Percentiles rank a stretch among this genome's conserved stretches.
Conservation (phyloP, 495 filamentous ascomycete species). For the Daldinia decipiens region DNA sequence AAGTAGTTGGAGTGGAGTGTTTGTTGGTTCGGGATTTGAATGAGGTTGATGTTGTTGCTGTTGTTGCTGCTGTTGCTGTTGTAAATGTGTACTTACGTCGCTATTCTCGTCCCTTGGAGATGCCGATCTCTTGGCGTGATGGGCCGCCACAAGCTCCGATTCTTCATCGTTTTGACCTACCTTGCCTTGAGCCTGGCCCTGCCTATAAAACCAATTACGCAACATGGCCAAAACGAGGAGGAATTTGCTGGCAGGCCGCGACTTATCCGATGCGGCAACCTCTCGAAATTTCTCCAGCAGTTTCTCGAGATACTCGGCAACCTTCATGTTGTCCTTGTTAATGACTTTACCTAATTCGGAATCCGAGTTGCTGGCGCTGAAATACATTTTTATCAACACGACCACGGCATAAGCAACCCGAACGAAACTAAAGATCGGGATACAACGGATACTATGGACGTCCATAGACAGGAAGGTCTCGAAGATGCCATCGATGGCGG, state of each 20-base stretch:
- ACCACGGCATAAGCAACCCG: slow-evolving; percentile 84
- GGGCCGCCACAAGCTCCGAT: slow-evolving; percentile 2
- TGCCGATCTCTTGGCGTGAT: slow-evolving; percentile 2
- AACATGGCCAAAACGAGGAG: slow-evolving; percentile 78
- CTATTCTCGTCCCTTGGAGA: slow-evolving; percentile 17
- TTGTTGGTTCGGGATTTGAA: slow-evolving; percentile 48
- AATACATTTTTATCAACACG: slow-evolving; percentile 89
- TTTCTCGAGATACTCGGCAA: slow-evolving; percentile 77
- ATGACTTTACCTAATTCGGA: slow-evolving; percentile 81
- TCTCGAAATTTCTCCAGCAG: slow-evolving; percentile 73
- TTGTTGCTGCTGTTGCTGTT: slow-evolving; percentile 36
- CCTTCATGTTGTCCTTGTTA: slow-evolving; percentile 74
- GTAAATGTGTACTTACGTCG: slow-evolving; percentile 31
- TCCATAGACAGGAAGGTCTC: slow-evolving; percentile 73
- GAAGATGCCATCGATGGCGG: slow-evolving; percentile 77
- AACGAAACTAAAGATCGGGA: slow-evolving; percentile 82
- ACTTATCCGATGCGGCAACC: slow-evolving; percentile 70
- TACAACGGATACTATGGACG: slow-evolving; percentile 67
- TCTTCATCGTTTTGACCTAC: slow-evolving; percentile 17
- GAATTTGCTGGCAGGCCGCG: slow-evolving; percentile 79
- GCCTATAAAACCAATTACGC: slow-evolving; percentile 72
- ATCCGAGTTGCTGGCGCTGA: slow-evolving; percentile 72
- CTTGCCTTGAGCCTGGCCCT: slow-evolving; percentile 42
- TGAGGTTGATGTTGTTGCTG: slow-evolving; percentile 37
- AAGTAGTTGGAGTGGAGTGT: slow-evolving; percentile 70